phyloP scores from a whole-genome alignment of 2,329 filamentous ascomycete genomes.

The Penicillium decumbens region DNA sequence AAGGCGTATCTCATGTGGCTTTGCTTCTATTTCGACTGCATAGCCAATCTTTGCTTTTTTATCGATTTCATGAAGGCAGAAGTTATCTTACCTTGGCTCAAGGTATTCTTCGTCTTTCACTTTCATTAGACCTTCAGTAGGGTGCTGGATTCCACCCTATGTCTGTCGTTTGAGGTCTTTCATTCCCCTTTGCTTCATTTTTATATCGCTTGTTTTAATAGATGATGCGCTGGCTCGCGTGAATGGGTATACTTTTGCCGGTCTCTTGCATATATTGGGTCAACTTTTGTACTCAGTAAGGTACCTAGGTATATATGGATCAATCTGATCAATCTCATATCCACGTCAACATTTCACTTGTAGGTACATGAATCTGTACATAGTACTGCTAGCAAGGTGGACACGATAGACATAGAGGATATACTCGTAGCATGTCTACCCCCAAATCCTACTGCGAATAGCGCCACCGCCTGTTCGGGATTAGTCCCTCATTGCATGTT shows the following conservation, averaged over 20 bases:
- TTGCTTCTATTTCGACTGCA: constrained; percentile 2
- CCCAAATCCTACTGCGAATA: too few relatives aligned
- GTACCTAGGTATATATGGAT: neutral
- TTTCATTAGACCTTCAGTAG: neutral
- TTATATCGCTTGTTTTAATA: constrained; percentile 11
- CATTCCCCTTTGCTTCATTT: neutral
- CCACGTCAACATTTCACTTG: neutral
- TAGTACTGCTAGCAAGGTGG: too few relatives aligned
- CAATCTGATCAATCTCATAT: constrained; percentile 4
- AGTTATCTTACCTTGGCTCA: neutral
- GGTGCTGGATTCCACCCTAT: constrained; percentile 4
- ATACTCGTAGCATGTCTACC: too few relatives aligned
- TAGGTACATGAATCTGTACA: too few relatives aligned
- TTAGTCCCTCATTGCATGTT: too few relatives aligned
- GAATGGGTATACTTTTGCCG: constrained; percentile 2
- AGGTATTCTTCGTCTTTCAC: neutral
- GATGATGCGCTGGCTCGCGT: constrained; percentile 17
- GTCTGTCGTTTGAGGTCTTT: constrained; percentile 18
- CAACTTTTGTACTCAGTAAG: neutral
- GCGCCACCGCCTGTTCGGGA: too few relatives aligned
- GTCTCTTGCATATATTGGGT: constrained; percentile 1
- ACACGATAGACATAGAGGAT: too few relatives aligned
- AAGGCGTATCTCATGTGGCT: constrained; percentile 9
- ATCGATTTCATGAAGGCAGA: neutral
- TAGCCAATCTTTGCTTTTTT: constrained; percentile 5